Conservation (phyloP, 2,329 filamentous ascomycete genomes). For the Diplodia intermedia region DNA sequence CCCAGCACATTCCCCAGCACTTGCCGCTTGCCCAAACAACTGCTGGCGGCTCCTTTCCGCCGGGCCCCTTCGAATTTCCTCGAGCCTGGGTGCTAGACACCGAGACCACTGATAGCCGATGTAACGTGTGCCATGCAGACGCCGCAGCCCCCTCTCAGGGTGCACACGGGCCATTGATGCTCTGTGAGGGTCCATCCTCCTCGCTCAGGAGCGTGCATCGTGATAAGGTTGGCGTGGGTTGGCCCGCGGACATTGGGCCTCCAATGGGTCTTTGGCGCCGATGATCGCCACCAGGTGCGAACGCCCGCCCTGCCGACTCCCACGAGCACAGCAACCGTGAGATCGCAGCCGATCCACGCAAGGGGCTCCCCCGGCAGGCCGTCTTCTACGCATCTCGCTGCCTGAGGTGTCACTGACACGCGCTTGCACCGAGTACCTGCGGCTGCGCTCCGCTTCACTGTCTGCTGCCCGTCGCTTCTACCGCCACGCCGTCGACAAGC, state of each 20-base stretch:
- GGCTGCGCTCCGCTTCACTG: slow-evolving; percentile 6
- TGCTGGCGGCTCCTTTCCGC: not conserved
- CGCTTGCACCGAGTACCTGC: slow-evolving; percentile 17
- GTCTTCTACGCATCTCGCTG: not conserved
- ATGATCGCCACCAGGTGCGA: slow-evolving; percentile 21
- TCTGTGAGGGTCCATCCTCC: slow-evolving; percentile 13
- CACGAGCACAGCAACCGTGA: slow-evolving; percentile 3
- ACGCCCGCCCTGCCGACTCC: slow-evolving; percentile 8
- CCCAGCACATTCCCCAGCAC: not conserved
- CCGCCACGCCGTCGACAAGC: not conserved
- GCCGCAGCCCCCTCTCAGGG: not conserved
- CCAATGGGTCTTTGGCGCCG: slow-evolving; percentile 4
- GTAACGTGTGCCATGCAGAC: slow-evolving; percentile 1
- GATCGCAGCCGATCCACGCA: slow-evolving; percentile 25
- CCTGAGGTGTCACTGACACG: slow-evolving; percentile 23
- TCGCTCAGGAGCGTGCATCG: slow-evolving; percentile 1
- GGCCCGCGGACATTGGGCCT: slow-evolving; percentile 1
- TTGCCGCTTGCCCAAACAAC: slow-evolving; percentile 21
- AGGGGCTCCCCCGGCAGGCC: not conserved
- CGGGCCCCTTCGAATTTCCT: not conserved
- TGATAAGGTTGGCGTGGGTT: slow-evolving; percentile 16
- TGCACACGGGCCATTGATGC: not conserved
- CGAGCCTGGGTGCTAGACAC: not conserved
- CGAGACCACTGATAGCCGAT: slow-evolving; percentile 15
- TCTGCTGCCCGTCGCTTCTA: slow-evolving; percentile 2